Evolutionary conservation across 129 eudicot species (phyloP).

Genomic region (Smallanthus sonchifolius): DNA sequence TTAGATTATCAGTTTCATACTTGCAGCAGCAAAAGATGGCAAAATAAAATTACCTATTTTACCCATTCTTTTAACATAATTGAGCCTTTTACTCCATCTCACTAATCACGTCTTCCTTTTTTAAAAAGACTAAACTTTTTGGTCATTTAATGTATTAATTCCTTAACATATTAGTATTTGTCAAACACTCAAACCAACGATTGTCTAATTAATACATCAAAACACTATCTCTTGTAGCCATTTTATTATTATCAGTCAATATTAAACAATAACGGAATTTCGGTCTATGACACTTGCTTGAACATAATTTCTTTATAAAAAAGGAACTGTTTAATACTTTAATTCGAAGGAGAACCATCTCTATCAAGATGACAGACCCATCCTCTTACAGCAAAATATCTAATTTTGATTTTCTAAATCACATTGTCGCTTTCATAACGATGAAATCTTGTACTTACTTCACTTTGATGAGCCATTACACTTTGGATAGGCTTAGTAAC

Average conservation of each 20-base stretch:
- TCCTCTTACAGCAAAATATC: not conserved
- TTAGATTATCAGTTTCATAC: not conserved
- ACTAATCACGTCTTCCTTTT: not conserved
- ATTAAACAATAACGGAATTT: too few species aligned
- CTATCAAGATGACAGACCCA: too few species aligned
- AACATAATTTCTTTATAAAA: too few species aligned
- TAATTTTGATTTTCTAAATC: not conserved
- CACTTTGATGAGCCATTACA: slow-evolving; percentile 93
- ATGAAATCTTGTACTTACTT: slow-evolving; percentile 39
- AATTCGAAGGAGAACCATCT: too few species aligned
- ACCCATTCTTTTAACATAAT: not conserved
- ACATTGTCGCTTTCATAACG: not conserved
- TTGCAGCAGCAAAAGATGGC: not conserved
- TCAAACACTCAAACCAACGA: not conserved
- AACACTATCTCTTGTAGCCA: not conserved
- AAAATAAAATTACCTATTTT: not conserved
- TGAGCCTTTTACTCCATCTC: not conserved
- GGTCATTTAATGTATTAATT: not conserved
- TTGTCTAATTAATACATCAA: not conserved
- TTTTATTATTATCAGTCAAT: too few species aligned
- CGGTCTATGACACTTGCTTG: too few species aligned
- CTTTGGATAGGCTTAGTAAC: slow-evolving; percentile 72
- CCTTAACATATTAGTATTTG: not conserved
- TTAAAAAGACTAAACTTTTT: not conserved
- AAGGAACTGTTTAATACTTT: too few species aligned